Evolutionary conservation across 306 rosid species (phyloP).

Genomic region (Castanea mollissima): DNA sequence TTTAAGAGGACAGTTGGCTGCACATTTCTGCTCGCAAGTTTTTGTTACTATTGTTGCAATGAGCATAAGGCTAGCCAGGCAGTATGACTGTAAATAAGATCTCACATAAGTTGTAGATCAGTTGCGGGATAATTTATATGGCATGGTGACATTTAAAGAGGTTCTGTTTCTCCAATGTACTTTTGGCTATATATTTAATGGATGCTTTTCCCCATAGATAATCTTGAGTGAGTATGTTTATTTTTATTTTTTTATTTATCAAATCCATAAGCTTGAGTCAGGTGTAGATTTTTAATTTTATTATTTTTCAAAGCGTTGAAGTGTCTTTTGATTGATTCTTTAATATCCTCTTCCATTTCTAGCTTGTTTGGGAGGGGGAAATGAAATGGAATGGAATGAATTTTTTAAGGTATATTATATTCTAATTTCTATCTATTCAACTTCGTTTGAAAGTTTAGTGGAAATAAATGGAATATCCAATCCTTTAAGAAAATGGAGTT

Average conservation of each 20-base stretch:
- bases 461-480: too few species aligned
- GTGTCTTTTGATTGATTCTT: background rate
- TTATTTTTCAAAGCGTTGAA: background rate
- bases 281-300: background rate
- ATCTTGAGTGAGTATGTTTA: background rate
- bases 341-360: background rate
- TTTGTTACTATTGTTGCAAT: background rate
- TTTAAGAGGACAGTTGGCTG: constrained; percentile 18
- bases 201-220: background rate
- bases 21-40: constrained; percentile 17
- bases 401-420: too few species aligned
- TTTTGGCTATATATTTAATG: background rate
- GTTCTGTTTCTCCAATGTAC: background rate
- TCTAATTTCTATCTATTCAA: too few species aligned
- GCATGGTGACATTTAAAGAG: background rate
- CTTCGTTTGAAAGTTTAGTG: too few species aligned
- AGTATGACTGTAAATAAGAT: background rate
- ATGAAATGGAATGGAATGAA: too few species aligned
- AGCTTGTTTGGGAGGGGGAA: too few species aligned
- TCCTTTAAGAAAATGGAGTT: too few species aligned
- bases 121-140: background rate
- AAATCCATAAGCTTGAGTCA: background rate
- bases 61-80: constrained; percentile 25
- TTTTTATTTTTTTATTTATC: background rate
- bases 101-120: background rate